Evolutionary conservation across 2,329 filamentous ascomycete species (phyloP).

Genomic region (Hypoxylon sp.): DNA sequence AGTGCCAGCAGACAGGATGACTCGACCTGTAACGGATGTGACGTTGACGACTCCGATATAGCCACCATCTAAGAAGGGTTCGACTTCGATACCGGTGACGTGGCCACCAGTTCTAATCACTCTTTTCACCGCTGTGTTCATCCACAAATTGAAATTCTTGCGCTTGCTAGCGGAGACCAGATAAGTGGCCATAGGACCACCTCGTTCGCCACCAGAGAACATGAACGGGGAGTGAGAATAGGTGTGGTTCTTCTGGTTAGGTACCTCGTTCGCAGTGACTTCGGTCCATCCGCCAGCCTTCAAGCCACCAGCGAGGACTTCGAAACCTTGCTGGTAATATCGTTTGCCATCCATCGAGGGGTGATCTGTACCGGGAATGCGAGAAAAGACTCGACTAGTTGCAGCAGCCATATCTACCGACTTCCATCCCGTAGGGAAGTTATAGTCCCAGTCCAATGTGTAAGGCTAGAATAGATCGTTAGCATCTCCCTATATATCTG

Average conservation of each 20-base stretch:
- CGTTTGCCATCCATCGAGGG: slow-evolving; percentile 77
- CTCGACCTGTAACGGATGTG: slow-evolving; percentile 71
- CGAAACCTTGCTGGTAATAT: slow-evolving; percentile 77
- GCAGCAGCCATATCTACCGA: slow-evolving; percentile 72
- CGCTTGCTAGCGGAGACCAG: slow-evolving; percentile 72
- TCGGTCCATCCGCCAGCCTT: slow-evolving; percentile 73
- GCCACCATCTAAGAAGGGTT: slow-evolving; percentile 67
- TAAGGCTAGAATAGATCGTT: slow-evolving; percentile 62
- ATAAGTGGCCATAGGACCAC: slow-evolving; percentile 80
- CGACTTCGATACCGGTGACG: slow-evolving; percentile 78
- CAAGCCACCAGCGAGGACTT: slow-evolving; percentile 73
- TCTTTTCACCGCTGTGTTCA: slow-evolving; percentile 76
- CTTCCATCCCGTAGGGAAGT: slow-evolving; percentile 81
- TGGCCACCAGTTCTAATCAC: slow-evolving; percentile 74
- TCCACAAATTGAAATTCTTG: slow-evolving; percentile 77
- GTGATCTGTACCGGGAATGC: slow-evolving; percentile 78
- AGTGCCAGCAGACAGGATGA: slow-evolving; percentile 77
- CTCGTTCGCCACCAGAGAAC: slow-evolving; percentile 76
- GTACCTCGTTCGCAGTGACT: slow-evolving; percentile 72
- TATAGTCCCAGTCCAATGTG: slow-evolving; percentile 77
- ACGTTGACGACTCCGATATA: slow-evolving; percentile 73
- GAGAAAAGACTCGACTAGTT: slow-evolving; percentile 73
- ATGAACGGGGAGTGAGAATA: slow-evolving; percentile 77
- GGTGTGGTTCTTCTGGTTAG: slow-evolving; percentile 75
- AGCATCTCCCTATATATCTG: slow-evolving; percentile 13